A percentile compares a stretch with the other conserved stretches of the same genome.
These are phyloP conservation scores for Aspergillus ostianus DNA, from an alignment of 495 filamentous ascomycete genomes.

Conservation along the genomic window DNA sequence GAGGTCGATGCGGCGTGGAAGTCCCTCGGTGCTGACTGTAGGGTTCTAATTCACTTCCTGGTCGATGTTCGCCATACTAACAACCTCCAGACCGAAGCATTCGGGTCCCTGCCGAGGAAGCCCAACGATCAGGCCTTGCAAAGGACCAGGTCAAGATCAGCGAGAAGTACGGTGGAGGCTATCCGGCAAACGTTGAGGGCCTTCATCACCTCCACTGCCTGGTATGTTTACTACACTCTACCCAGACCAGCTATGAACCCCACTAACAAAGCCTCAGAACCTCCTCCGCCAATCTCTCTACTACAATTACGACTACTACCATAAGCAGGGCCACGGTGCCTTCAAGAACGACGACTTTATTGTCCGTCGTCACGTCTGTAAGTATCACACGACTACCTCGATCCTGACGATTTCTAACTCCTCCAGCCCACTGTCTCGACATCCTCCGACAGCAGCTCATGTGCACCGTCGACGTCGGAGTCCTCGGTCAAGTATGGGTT, in stretches of 20 bases:
- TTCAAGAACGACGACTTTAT: constrained; percentile 53
- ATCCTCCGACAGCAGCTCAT: constrained; percentile 55
- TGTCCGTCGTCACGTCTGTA: constrained; percentile 48
- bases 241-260: not conserved
- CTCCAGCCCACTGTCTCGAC: constrained; percentile 52
- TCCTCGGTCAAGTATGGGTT: constrained; percentile 55
- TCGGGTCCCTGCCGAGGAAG: constrained; percentile 37
- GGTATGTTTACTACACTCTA: constrained; percentile 22
- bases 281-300: constrained; percentile 53
- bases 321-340: constrained; percentile 39
- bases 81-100: constrained; percentile 33
- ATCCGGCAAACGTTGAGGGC: constrained; percentile 53
- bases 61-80: not conserved
- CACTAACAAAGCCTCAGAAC: constrained; percentile 31
- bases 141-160: constrained; percentile 50
- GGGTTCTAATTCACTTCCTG: constrained; percentile 6
- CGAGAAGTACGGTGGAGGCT: constrained; percentile 54
- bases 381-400: constrained; percentile 10
- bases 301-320: constrained; percentile 59
- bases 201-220: constrained; percentile 59
- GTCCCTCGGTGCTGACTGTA: constrained; percentile 52
- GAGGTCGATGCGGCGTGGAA: constrained; percentile 60
- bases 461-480: constrained; percentile 52
- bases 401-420: not conserved
- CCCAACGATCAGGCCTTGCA: constrained; percentile 39